Base-by-base conservation (phyloP, 371 early-diverging fungal genomes). In the Dinochytrium kinnereticum region DNA sequence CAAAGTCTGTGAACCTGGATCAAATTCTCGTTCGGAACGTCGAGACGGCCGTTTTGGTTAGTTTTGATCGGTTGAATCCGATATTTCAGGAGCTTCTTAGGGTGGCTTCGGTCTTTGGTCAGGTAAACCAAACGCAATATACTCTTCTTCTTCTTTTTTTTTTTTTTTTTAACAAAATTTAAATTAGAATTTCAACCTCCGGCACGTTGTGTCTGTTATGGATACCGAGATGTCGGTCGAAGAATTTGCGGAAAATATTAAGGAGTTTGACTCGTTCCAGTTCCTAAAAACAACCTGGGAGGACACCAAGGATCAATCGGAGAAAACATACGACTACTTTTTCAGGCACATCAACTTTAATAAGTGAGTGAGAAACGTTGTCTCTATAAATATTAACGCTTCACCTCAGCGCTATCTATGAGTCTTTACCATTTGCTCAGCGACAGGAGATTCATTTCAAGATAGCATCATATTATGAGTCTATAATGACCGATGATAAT, bases 361-460 rank as follows among this genome's bases (percentile, higher is more conserved):
- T 31, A 71, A 38, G 69, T 69, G 28, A 26, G 69, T 69, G 7
- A 17, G 28, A 17, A 55, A 24, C 17, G 26, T 55, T 26, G 57
- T 21, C 13, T 55, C 37, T 33, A 55, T 26, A 30, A 10, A 26
- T 1, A 3, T 21, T 55, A 24, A 21, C 57, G 57, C 10, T 36
- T n/a, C 10, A n/a, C 19, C 17, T 13, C 71, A 72, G 64, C 31
- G 68, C 74, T 17, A 74, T 74, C 26, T 74, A 74, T 37, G 74
- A 68, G 21, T 74, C 74, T 2, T 69, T 68, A 64, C 74, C 74
- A 31, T 74, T 74, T 37, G 68, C 68, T 19, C 69, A 74, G n/a
- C 33, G 74, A 2, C 74, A 74, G 50, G 74, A 74, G 36, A 74
- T 74, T 34, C 74, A 74, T 61, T 17, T 55, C 10, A n/a, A 68